phyloP scores from a whole-genome alignment of 2,329 filamentous ascomycete genomes.

The Aureobasidium sp. region DNA sequence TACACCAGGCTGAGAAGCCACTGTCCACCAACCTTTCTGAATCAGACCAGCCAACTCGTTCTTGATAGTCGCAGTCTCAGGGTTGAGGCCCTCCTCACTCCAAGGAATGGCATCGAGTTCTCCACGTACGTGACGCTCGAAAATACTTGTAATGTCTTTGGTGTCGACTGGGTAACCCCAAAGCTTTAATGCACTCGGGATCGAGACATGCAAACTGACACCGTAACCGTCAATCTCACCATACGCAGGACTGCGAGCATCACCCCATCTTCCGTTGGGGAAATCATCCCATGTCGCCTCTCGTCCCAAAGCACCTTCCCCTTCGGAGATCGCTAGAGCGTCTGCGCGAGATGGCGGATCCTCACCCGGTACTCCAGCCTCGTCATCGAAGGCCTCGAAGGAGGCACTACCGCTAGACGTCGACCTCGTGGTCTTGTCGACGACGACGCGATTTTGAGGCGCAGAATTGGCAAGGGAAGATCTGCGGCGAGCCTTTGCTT shows the following conservation, averaged over 20 bases:
- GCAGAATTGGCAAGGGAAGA: constrained; percentile 75
- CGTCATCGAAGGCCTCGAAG: constrained; percentile 62
- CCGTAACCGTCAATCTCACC: constrained; percentile 98
- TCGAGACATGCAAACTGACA: constrained; percentile 84
- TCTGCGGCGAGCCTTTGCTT: constrained; percentile 43
- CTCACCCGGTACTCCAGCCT: constrained; percentile 71
- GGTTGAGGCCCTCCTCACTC: constrained; percentile 80
- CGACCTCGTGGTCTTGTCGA: constrained; percentile 46
- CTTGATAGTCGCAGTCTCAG: constrained; percentile 77
- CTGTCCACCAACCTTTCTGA: constrained; percentile 84
- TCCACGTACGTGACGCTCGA: constrained; percentile 72
- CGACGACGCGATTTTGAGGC: constrained; percentile 79
- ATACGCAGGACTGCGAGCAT: constrained; percentile 85
- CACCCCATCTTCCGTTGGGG: constrained; percentile 92
- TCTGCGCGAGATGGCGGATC: constrained; percentile 55
- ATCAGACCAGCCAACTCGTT: constrained; percentile 69
- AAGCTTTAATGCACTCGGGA: constrained; percentile 70
- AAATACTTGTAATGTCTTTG: constrained; percentile 69
- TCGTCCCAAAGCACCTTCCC: constrained; percentile 76
- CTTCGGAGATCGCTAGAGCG: constrained; percentile 88
- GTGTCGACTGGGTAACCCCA: constrained; percentile 71
- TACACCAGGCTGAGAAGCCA: constrained; percentile 89
- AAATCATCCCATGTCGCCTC: constrained; percentile 99
- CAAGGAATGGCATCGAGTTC: constrained; percentile 77
- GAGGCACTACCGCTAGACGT: constrained; percentile 41